phyloP scores from a whole-genome alignment of 768 basidiomycete genomes.

The Lactifluus rugatus region DNA sequence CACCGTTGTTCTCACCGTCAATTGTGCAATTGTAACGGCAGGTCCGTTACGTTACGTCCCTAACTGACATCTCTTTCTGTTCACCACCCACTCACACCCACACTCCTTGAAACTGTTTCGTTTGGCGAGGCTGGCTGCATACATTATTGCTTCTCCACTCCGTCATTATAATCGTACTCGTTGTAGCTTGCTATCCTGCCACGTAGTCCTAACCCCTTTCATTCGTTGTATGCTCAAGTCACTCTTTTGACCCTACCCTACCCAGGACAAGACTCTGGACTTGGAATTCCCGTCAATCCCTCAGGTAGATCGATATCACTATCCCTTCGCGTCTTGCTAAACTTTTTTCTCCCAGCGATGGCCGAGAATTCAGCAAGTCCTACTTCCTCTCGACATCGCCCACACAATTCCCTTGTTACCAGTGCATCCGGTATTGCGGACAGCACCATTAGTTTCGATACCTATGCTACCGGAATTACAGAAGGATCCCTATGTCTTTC shows the following conservation, averaged over 20 bases:
- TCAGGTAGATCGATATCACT: background rate
- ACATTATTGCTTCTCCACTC: background rate
- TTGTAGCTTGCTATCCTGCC: background rate
- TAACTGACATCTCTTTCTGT: no score
- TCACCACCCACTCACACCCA: no score
- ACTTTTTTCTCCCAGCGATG: slow-evolving; percentile 1
- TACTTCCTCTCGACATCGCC: slow-evolving; percentile 24
- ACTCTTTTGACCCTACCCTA: background rate
- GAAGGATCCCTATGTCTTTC: slow-evolving; percentile 34
- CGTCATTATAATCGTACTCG: background rate
- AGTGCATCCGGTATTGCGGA: slow-evolving; percentile 48
- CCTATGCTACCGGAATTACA: slow-evolving; percentile 23
- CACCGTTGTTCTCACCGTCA: no score
- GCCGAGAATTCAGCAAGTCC: background rate
- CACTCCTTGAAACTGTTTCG: no score
- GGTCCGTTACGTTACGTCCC: no score
- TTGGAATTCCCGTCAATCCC: background rate
- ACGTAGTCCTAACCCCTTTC: background rate
- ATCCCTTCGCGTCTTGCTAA: background rate
- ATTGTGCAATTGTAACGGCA: no score
- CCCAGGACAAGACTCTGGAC: background rate
- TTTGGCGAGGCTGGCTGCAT: no score
- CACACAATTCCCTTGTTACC: slow-evolving; percentile 37
- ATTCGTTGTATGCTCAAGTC: background rate
- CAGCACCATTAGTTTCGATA: slow-evolving; percentile 42